Evolutionary conservation across 1,284 basidiomycete genomes (phyloP).

Genomic region (Malassezia nana): DNA sequence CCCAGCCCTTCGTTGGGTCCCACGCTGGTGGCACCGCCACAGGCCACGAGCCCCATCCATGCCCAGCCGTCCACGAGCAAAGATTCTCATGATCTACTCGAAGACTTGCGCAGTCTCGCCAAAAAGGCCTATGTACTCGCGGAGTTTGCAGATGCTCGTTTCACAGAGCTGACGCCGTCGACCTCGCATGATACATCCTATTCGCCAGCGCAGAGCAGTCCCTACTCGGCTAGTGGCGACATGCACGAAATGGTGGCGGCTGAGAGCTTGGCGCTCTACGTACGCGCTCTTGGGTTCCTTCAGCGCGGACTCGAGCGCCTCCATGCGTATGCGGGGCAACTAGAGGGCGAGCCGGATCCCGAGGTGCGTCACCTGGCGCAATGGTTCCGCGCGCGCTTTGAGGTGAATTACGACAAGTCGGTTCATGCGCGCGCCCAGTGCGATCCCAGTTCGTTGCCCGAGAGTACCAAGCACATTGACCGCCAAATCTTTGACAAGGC

Average conservation of each 20-base stretch:
- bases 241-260: conserved; percentile 51
- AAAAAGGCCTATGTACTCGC: conserved; percentile 90
- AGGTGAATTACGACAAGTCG: conserved; percentile 56
- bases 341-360: conserved; percentile 39
- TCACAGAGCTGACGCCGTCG: conserved; percentile 54
- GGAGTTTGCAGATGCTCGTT: conserved; percentile 85
- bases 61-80: neutral
- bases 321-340: conserved; percentile 37
- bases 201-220: conserved; percentile 11
- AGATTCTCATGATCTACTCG: conserved; percentile 65
- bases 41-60: neutral
- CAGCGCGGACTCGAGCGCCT: conserved; percentile 65
- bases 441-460: conserved; percentile 49
- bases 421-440: conserved; percentile 53
- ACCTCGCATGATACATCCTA: neutral
- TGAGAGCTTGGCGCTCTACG: conserved; percentile 78
- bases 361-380: conserved; percentile 56
- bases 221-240: conserved; percentile 12
- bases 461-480: conserved; percentile 51
- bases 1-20: conserved; percentile 36
- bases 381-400: conserved; percentile 55
- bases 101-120: conserved; percentile 70
- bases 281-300: conserved; percentile 82
- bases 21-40: neutral
- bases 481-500: conserved; percentile 55